Evolutionary conservation across 2,329 filamentous ascomycete genomes (phyloP).

Genomic region (Pseudogymnoascus sp.): DNA sequence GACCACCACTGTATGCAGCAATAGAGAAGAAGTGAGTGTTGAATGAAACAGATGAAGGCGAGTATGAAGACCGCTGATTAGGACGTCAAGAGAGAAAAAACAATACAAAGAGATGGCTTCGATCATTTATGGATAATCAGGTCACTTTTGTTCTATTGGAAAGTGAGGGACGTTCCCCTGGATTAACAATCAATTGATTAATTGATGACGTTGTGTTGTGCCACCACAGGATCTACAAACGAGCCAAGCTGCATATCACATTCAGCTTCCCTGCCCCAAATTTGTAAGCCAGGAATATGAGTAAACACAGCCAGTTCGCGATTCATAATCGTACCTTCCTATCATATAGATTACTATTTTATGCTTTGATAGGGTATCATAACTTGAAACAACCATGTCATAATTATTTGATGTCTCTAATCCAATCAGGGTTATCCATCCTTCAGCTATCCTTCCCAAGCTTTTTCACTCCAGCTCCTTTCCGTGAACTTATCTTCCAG

Average conservation of each 20-base stretch:
- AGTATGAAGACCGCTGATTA: background rate
- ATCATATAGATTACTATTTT: background rate
- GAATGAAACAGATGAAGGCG: background rate
- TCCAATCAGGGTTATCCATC: background rate
- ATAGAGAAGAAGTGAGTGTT: background rate
- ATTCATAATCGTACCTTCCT: background rate
- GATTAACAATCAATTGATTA: background rate
- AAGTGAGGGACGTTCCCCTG: background rate
- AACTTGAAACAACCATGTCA: background rate
- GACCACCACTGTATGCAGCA: background rate
- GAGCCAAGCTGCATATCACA: too few species aligned
- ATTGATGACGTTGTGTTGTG: background rate
- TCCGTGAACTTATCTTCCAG: slow-evolving; percentile 43
- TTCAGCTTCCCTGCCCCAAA: background rate
- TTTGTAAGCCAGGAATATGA: background rate
- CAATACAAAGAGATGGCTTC: background rate
- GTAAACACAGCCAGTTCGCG: background rate
- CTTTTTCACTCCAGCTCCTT: slow-evolving; percentile 1
- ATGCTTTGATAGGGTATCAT: background rate
- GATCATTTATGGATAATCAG: background rate
- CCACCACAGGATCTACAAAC: background rate
- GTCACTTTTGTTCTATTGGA: background rate
- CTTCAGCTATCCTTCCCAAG: background rate
- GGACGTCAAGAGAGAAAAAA: background rate
- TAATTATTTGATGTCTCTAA: background rate